These are phyloP conservation scores for Neurospora sp. DNA, from an alignment of 495 filamentous ascomycete species.

Conservation along the genomic window DNA sequence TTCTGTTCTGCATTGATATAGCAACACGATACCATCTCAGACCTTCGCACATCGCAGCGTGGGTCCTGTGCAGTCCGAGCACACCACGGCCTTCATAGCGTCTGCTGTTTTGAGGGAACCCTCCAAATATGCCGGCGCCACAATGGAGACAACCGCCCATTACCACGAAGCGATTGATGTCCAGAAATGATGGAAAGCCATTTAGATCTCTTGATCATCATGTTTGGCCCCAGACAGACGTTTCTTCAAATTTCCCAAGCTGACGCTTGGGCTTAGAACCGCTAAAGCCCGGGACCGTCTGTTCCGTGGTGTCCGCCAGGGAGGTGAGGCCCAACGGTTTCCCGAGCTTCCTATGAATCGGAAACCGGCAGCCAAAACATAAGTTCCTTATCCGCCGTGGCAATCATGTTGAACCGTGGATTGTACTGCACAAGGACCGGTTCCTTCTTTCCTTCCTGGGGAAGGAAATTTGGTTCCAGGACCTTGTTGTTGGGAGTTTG, in stretches of 20 bases:
- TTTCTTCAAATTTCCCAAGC: not conserved
- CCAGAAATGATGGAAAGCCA: not conserved
- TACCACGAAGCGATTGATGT: not conserved
- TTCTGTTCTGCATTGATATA: not conserved
- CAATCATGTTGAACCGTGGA: conserved; percentile 80
- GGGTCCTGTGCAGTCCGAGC: not conserved
- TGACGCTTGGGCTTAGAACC: not conserved
- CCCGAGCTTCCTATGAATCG: conserved; percentile 29
- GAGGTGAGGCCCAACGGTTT: not conserved
- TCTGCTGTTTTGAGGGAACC: not conserved
- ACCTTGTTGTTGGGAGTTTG: conserved; percentile 43
- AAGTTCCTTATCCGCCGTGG: conserved; percentile 76
- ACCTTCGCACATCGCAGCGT: not conserved
- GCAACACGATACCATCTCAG: not conserved
- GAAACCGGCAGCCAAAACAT: conserved; percentile 84
- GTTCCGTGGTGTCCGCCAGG: not conserved
- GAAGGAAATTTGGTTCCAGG: conserved; percentile 51
- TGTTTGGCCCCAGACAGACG: not conserved
- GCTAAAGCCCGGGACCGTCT: not conserved
- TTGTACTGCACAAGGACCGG: conserved; percentile 77
- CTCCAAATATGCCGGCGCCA: not conserved
- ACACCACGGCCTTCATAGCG: not conserved
- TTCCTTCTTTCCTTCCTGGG: conserved; percentile 52
- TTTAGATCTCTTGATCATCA: not conserved
- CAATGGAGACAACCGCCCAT: not conserved